These are phyloP conservation scores for Pichia insulana DNA, from an alignment of 805 yeast genomes.

Conservation along the genomic window DNA sequence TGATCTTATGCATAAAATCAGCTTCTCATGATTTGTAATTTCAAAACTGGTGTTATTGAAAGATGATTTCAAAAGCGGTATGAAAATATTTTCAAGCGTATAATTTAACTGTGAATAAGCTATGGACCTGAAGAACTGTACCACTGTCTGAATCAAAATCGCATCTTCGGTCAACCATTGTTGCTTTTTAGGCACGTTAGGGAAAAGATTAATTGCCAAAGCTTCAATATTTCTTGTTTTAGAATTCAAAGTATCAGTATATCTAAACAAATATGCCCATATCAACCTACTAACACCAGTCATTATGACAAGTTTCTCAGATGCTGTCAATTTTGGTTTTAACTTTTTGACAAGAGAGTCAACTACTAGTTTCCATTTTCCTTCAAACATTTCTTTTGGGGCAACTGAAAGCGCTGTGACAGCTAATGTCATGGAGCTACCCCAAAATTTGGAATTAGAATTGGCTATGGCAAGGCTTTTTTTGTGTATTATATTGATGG, in stretches of 20 bases:
- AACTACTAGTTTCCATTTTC: constrained; percentile 61
- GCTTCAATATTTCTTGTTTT: constrained; percentile 71
- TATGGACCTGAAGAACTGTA: constrained; percentile 65
- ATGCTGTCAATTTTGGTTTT: constrained; percentile 48
- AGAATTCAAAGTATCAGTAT: constrained; percentile 81
- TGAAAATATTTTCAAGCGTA: constrained; percentile 66
- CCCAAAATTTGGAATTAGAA: constrained; percentile 49
- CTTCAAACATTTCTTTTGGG: constrained; percentile 63
- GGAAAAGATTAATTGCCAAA: constrained; percentile 50
- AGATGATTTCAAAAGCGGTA: constrained; percentile 57
- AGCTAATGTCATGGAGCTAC: constrained; percentile 53
- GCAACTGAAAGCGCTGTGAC: constrained; percentile 74
- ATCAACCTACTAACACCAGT: constrained; percentile 63
- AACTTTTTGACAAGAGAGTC: constrained; percentile 55
- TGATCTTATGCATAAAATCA: constrained; percentile 60
- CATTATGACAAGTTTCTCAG: constrained; percentile 47
- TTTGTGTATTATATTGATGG: constrained; percentile 54
- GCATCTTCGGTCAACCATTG: constrained; percentile 69
- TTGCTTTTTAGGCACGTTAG: constrained; percentile 45
- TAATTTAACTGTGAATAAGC: constrained; percentile 76
- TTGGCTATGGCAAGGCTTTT: constrained; percentile 37
- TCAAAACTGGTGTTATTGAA: constrained; percentile 56
- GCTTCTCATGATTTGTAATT: constrained; percentile 55
- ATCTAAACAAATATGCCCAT: constrained; percentile 85
- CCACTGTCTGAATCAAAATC: constrained; percentile 52